Evolutionary conservation across 2,329 filamentous ascomycete species (phyloP).

Genomic region (Chaetoscypha palmicola): DNA sequence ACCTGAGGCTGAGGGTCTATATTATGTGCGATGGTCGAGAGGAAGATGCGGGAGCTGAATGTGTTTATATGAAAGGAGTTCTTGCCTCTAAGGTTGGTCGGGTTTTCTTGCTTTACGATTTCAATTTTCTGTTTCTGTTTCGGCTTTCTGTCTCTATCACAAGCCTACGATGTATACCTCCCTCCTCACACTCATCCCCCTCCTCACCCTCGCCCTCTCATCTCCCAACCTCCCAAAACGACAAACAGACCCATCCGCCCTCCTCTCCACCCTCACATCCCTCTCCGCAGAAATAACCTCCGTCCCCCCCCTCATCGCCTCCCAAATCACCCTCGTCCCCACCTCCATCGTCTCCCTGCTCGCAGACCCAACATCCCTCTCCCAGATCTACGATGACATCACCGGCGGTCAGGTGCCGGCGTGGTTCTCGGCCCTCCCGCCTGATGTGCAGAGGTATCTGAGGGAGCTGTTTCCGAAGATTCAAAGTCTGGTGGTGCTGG

Average conservation of each 20-base stretch:
- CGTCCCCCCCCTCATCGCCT: slow-evolving; percentile 5
- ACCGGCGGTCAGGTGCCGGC: background rate
- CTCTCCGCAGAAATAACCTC: slow-evolving; percentile 3
- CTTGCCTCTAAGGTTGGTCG: too few relatives aligned
- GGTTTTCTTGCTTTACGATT: too few relatives aligned
- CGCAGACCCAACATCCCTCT: slow-evolving; percentile 6
- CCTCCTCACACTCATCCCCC: too few relatives aligned
- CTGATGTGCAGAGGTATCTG: slow-evolving; percentile 9
- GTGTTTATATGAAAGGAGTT: too few relatives aligned
- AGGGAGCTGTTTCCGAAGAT: background rate
- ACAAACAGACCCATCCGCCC: background rate
- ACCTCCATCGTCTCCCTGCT: slow-evolving; percentile 6
- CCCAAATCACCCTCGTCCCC: slow-evolving; percentile 9
- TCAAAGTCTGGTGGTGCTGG: slow-evolving; percentile 2
- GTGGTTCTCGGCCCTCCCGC: slow-evolving; percentile 9
- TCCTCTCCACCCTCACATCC: slow-evolving; percentile 9
- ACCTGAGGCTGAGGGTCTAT: too few relatives aligned
- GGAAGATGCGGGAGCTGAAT: too few relatives aligned
- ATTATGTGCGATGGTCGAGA: too few relatives aligned
- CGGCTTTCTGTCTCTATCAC: too few relatives aligned
- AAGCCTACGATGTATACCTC: too few relatives aligned
- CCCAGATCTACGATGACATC: slow-evolving; percentile 1
- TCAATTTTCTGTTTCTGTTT: too few relatives aligned
- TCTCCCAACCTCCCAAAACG: too few relatives aligned
- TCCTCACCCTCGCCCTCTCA: too few relatives aligned